These are phyloP conservation scores for Mortierella sp. DNA, from an alignment of 371 early-diverging fungal genomes.

Conservation along the genomic window DNA sequence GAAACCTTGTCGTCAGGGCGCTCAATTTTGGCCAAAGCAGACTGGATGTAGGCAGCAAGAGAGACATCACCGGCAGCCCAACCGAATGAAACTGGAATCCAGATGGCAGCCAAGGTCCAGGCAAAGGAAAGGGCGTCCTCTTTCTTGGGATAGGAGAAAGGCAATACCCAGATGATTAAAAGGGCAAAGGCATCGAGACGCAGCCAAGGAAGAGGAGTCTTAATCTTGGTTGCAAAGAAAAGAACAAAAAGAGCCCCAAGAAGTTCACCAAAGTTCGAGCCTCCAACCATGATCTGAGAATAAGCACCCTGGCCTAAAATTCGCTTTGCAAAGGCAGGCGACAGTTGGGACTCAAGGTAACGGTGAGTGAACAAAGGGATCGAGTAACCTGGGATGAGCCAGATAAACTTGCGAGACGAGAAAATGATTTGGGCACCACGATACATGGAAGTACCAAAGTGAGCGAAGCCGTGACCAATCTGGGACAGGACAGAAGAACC, in stretches of 20 bases:
- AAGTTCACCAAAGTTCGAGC: slow-evolving; percentile 67
- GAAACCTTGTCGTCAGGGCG: slow-evolving; percentile 57
- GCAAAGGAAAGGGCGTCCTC: slow-evolving; percentile 36
- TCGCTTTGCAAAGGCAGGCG: slow-evolving; percentile 60
- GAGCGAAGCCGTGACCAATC: slow-evolving; percentile 46
- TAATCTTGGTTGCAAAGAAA: slow-evolving; percentile 57
- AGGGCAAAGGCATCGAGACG: slow-evolving; percentile 62
- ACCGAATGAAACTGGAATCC: slow-evolving; percentile 62
- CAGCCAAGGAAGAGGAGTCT: slow-evolving; percentile 64
- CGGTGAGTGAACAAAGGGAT: slow-evolving; percentile 65
- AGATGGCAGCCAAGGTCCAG: slow-evolving; percentile 61
- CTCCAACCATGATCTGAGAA: slow-evolving; percentile 59
- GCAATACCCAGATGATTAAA: slow-evolving; percentile 59
- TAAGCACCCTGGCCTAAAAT: slow-evolving; percentile 57
- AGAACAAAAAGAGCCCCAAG: slow-evolving; percentile 62
- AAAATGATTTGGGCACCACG: slow-evolving; percentile 59
- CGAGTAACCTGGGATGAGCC: slow-evolving; percentile 66
- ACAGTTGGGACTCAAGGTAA: slow-evolving; percentile 63
- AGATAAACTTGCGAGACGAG: slow-evolving; percentile 61
- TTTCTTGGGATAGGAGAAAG: slow-evolving; percentile 28
- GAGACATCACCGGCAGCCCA: slow-evolving; percentile 71
- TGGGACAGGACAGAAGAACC: slow-evolving; percentile 16
- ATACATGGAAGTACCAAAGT: slow-evolving; percentile 56
- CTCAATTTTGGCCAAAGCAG: slow-evolving; percentile 53
- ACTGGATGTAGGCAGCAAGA: slow-evolving; percentile 64